These are phyloP conservation scores for Debaryomyces hansenii DNA, from an alignment of 805 yeast genomes.

Conservation along the genomic window DNA sequence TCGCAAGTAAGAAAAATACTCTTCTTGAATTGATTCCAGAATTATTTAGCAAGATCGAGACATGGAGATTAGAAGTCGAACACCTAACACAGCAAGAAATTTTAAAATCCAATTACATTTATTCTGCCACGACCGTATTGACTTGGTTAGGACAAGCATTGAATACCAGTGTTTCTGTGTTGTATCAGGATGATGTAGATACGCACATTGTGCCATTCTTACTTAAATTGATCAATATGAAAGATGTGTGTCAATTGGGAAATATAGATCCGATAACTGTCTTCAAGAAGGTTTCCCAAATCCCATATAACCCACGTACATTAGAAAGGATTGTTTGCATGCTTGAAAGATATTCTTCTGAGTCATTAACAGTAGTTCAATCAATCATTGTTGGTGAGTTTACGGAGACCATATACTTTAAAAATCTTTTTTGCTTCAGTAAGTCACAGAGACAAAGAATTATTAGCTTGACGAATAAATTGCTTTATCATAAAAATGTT, in stretches of 20 bases:
- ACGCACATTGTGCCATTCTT: conserved; percentile 66
- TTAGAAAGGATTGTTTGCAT: conserved; percentile 32
- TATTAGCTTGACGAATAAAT: conserved; percentile 49
- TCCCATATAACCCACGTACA: conserved; percentile 23
- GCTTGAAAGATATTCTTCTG: conserved; percentile 36
- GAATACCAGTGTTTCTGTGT: conserved; percentile 51
- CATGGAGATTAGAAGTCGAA: conserved; percentile 35
- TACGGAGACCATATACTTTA: conserved; percentile 68
- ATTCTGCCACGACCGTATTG: conserved; percentile 62
- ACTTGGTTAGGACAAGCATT: conserved; percentile 58
- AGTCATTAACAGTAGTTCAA: conserved; percentile 46
- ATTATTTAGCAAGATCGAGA: conserved; percentile 46
- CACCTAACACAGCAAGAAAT: conserved; percentile 54
- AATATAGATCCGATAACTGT: conserved; percentile 53
- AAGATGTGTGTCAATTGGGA: conserved; percentile 78
- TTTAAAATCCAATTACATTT: conserved; percentile 59
- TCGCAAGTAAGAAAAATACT: conserved; percentile 16
- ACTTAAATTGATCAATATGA: conserved; percentile 59
- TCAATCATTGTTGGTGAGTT: conserved; percentile 64
- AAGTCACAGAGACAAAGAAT: conserved; percentile 48
- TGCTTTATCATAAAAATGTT: conserved; percentile 62
- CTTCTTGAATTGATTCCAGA: conserved; percentile 38
- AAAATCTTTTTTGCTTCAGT: conserved; percentile 58
- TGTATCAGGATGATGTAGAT: conserved; percentile 52
- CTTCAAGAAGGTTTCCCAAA: conserved; percentile 45